phyloP scores from a whole-genome alignment of 345 rosid genomes.

The Kandelia obovata region DNA sequence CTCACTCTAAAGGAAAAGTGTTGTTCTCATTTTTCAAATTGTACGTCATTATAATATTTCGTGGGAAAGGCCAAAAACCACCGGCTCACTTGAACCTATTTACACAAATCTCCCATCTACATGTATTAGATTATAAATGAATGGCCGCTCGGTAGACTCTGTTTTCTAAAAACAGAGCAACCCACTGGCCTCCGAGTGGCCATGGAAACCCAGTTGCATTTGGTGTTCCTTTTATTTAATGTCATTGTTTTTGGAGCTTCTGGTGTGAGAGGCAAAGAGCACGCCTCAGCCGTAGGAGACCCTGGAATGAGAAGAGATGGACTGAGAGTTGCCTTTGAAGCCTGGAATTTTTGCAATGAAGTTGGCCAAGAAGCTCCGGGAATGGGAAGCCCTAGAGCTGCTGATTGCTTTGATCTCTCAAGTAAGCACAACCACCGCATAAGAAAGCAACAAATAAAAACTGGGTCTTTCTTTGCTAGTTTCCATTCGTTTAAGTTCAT shows the following conservation, averaged over 20 bases:
- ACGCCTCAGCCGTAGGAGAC: conserved; percentile 46
- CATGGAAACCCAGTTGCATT: conserved; percentile 20
- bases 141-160: not conserved
- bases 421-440: conserved; percentile 18
- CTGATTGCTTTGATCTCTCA: conserved; percentile 34
- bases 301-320: conserved; percentile 33
- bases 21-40: not conserved
- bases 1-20: not conserved
- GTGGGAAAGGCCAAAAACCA: not conserved
- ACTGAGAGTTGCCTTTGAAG: conserved; percentile 35
- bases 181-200: not conserved
- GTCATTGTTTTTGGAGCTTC: conserved; percentile 24
- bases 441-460: conserved; percentile 1
- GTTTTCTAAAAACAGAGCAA: conserved; percentile 6
- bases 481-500: not conserved
- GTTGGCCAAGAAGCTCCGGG: conserved; percentile 26
- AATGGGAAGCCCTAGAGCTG: conserved; percentile 36
- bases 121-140: not conserved
- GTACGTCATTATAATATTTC: not conserved
- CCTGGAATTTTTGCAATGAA: conserved; percentile 38
- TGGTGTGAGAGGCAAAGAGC: conserved; percentile 4
- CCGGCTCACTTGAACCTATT: not conserved
- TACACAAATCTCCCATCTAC: not conserved
- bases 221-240: conserved; percentile 21
- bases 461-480: conserved; percentile 1